A percentile compares a stretch with the other conserved stretches of the same genome.
phyloP scores from a whole-genome alignment of 257 asterid species.

The Nicotiana knightiana region DNA sequence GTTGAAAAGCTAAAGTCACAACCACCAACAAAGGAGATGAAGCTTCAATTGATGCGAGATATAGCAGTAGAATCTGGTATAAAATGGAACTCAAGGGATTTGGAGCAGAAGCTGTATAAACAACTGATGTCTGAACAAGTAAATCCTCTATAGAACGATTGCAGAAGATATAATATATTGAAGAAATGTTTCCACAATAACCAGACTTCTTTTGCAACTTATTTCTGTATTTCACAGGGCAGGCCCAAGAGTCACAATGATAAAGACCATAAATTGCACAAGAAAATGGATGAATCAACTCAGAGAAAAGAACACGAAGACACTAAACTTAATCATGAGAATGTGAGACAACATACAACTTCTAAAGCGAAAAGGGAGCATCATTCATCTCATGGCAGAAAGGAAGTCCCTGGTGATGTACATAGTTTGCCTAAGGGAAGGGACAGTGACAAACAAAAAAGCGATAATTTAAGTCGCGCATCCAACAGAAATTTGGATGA shows the following conservation, averaged over 20 bases:
- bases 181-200: neutral
- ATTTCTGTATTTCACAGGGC: conserved; percentile 22
- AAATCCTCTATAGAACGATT: conserved; percentile 3
- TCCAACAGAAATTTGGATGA: neutral
- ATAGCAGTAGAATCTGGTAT: conserved; percentile 56
- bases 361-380: neutral
- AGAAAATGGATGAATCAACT: conserved; percentile 11
- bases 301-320: conserved; percentile 13
- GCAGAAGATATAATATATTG: neutral
- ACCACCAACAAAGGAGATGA: conserved; percentile 46
- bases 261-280: neutral
- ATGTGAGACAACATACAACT: neutral
- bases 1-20: conserved; percentile 42
- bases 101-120: conserved; percentile 46
- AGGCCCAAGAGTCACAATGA: conserved; percentile 5
- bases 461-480: neutral
- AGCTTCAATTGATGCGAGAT: conserved; percentile 58
- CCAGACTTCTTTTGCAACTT: neutral
- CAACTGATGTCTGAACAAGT: conserved; percentile 34
- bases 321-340: neutral
- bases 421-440: neutral
- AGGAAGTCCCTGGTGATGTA: neutral
- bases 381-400: neutral
- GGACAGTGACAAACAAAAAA: neutral
- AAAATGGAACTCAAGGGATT: conserved; percentile 53